Conservation (phyloP, 345 rosid species). For the Moringa oleifera region DNA sequence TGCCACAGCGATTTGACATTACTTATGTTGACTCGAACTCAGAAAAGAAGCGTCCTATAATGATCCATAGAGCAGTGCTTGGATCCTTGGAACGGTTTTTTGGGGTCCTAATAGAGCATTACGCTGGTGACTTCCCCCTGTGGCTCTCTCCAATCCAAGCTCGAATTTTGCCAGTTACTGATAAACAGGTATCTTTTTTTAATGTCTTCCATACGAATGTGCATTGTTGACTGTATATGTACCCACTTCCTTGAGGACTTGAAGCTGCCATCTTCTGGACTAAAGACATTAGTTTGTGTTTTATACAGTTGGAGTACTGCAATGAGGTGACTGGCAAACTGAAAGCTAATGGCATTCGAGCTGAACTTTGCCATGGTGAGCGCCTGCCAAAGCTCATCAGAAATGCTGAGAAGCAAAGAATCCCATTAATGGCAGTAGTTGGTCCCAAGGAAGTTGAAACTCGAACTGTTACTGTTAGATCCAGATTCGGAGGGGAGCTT, state of each 20-base stretch:
- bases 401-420: conserved; percentile 84
- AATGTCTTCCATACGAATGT: neutral
- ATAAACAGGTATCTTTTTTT: conserved; percentile 53
- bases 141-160: conserved; percentile 96
- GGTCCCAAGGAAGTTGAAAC: conserved; percentile 88
- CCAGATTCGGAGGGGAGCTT: conserved; percentile 80
- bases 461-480: conserved; percentile 63
- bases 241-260: neutral
- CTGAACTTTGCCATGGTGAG: conserved; percentile 85
- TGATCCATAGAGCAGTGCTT: conserved; percentile 97
- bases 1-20: conserved; percentile 84
- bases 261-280: neutral
- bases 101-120: conserved; percentile 91
- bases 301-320: conserved; percentile 60
- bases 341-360: conserved; percentile 54
- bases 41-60: conserved; percentile 79
- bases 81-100: conserved; percentile 90
- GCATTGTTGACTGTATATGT: neutral
- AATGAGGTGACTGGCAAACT: conserved; percentile 49
- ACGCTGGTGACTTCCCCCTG: conserved; percentile 93
- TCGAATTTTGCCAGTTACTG: conserved; percentile 85
- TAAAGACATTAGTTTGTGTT: neutral
- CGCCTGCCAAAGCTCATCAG: conserved; percentile 91
- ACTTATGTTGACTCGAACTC: conserved; percentile 77
- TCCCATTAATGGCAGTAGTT: conserved; percentile 86